These are phyloP conservation scores for Puccinia coronata DNA, from an alignment of 1,284 basidiomycete genomes.

Conservation along the genomic window DNA sequence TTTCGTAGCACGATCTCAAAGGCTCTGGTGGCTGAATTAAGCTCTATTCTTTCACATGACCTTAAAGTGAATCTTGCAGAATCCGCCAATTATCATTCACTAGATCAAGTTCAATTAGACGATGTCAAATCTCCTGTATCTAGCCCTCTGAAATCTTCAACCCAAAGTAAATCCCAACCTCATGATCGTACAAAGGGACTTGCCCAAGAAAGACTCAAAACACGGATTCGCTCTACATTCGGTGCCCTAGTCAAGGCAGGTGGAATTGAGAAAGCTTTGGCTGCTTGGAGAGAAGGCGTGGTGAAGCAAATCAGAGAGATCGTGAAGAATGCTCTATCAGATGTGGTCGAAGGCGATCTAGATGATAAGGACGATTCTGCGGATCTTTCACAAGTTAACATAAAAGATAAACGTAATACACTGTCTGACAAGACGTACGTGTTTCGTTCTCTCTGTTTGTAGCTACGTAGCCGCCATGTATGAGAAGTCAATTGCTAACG, in stretches of 20 bases:
- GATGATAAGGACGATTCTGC: conserved; percentile 40
- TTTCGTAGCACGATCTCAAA: conserved; percentile 32
- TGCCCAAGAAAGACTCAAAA: conserved; percentile 60
- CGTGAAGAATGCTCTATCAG: conserved; percentile 60
- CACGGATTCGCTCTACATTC: conserved; percentile 71
- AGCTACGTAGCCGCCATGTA: conserved; percentile 52
- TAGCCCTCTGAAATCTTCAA: conserved; percentile 16
- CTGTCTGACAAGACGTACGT: conserved; percentile 48
- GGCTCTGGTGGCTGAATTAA: conserved; percentile 42
- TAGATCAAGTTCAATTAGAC: conserved; percentile 14
- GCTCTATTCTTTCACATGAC: conserved; percentile 34
- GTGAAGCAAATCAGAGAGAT: conserved; percentile 69
- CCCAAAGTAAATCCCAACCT: background rate
- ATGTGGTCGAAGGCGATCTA: conserved; percentile 37
- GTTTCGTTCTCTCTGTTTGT: conserved; percentile 56
- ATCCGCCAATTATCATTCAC: conserved; percentile 6
- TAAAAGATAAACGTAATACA: conserved; percentile 33
- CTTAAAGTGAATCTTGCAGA: conserved; percentile 37
- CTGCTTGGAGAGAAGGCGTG: conserved; percentile 76
- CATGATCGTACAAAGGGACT: conserved; percentile 9
- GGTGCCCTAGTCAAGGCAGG: conserved; percentile 74
- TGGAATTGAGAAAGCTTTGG: conserved; percentile 69
- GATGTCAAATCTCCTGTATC: conserved; percentile 9
- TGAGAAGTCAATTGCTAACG: conserved; percentile 11
- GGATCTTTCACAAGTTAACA: conserved; percentile 7